Percentiles rank a stretch among this genome's conserved stretches.
These are phyloP conservation scores for Mesembryanthemum crystallinum DNA, from an alignment of 148 eudicot genomes.

Conservation along the genomic window DNA sequence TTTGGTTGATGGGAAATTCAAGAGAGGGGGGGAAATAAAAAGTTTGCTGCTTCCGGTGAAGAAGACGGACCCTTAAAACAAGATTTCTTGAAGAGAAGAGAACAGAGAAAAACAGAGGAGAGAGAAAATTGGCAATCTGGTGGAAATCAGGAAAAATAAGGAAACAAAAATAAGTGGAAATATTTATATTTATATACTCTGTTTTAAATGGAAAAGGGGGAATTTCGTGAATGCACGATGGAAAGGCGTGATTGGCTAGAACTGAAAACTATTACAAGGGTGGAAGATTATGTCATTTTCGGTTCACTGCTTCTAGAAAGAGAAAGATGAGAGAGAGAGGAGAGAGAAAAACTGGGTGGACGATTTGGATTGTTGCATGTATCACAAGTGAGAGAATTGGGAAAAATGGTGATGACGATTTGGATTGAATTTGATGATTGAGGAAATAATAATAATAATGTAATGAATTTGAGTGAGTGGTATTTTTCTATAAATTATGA, in stretches of 20 bases:
- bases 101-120: neutral
- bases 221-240: neutral
- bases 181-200: too few relatives aligned
- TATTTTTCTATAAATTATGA: neutral
- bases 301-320: neutral
- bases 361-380: neutral
- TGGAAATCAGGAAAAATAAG: neutral
- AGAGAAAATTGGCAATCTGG: neutral
- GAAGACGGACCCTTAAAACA: too few relatives aligned
- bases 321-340: neutral
- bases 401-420: conserved; percentile 10
- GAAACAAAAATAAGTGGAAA: neutral
- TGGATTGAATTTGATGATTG: neutral
- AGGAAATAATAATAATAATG: too few relatives aligned
- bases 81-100: too few relatives aligned
- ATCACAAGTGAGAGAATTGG: neutral
- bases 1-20: conserved; percentile 14
- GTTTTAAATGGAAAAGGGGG: neutral
- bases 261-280: neutral
- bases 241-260: neutral
- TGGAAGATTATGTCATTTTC: neutral
- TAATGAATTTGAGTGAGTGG: neutral
- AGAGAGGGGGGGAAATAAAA: neutral
- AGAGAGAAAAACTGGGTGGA: neutral
- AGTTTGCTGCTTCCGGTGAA: neutral